Conservation (phyloP, 257 asterid species). For the Solanum microdontum region DNA sequence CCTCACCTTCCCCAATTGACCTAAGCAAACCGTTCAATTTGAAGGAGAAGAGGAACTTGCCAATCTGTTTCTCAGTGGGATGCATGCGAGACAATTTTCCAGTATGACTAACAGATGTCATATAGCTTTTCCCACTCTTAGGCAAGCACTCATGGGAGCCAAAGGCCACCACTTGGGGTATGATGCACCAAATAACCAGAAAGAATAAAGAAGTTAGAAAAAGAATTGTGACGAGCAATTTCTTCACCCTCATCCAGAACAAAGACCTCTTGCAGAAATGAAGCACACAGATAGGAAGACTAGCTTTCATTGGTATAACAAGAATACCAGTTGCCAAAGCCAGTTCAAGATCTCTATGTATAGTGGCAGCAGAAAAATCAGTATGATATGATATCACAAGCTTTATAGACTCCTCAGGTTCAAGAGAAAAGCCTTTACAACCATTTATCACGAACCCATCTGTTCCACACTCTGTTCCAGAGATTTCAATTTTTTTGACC, state of each 20-base stretch:
- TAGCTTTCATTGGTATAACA: slow-evolving; percentile 84
- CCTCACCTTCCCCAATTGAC: slow-evolving; percentile 27
- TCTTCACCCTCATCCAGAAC: slow-evolving; percentile 50
- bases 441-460: slow-evolving; percentile 58
- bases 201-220: slow-evolving; percentile 29
- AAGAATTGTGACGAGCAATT: slow-evolving; percentile 19
- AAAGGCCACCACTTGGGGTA: slow-evolving; percentile 22
- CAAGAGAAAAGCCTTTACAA: slow-evolving; percentile 57
- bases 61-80: slow-evolving; percentile 7
- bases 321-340: slow-evolving; percentile 47
- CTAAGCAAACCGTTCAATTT: slow-evolving; percentile 18
- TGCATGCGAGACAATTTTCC: slow-evolving; percentile 14
- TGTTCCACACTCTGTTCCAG: slow-evolving; percentile 68
- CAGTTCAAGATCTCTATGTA: slow-evolving; percentile 71
- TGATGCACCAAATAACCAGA: slow-evolving; percentile 29
- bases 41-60: slow-evolving; percentile 14
- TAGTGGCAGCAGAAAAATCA: slow-evolving; percentile 53
- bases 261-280: slow-evolving; percentile 49
- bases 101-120: slow-evolving; percentile 6
- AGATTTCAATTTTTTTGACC: slow-evolving; percentile 42
- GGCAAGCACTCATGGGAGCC: slow-evolving; percentile 18
- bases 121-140: slow-evolving; percentile 24
- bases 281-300: slow-evolving; percentile 42
- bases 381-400: slow-evolving; percentile 47
- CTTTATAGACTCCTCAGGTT: slow-evolving; percentile 63